Evolutionary conservation across 2,329 filamentous ascomycete species (phyloP), one percentile per base, ranked within the genome.

Genomic region (Diaporthe velutina): DNA sequence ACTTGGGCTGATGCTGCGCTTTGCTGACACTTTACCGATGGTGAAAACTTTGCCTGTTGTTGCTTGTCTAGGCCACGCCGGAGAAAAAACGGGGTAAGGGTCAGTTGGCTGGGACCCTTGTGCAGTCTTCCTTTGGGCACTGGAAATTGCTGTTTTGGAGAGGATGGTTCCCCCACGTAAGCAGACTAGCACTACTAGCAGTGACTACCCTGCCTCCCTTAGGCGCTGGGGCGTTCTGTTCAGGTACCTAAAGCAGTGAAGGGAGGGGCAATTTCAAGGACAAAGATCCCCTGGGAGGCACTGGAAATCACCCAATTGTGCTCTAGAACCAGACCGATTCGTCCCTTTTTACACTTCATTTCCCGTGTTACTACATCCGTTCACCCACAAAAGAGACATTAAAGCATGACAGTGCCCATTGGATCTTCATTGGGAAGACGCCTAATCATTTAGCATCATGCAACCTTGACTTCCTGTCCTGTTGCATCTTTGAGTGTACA

Each of bases 1-100:
- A 84, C 78, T 85, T 80, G 87, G 85, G 85, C 85, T 89, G 88
- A 88, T 87, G 88, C 89, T 89, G 87, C 35, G 30, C 70, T 64
- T 42, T 60, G 50, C 60, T 64, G 57, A 54, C 70, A 50, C 86
- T 85, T 86, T 89, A 86, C 85, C 86, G 83, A 86, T 72, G 52
- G 57, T 72, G 86, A 86, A 89, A 86, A 89, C 88, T 89, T 89
- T 86, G 83, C 85, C 84, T 80, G 76, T 76, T 76, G 77, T 77
- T 76, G 76, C 75, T 77, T 77, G 76, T 77, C 42, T 52, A 64
- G 57, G 70, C 42, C 57, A 12, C n/a, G 57, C 70, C 48, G 48
- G 64, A 54, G 64, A 52, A 74, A 77, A 76, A 78, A 75, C 75
- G 70, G 74, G 60, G 71, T 74, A 70, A 58, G 52, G 61, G 71